Evolutionary conservation across 371 early-diverging fungal species (phyloP).

Genomic region (Mucor sp.): DNA sequence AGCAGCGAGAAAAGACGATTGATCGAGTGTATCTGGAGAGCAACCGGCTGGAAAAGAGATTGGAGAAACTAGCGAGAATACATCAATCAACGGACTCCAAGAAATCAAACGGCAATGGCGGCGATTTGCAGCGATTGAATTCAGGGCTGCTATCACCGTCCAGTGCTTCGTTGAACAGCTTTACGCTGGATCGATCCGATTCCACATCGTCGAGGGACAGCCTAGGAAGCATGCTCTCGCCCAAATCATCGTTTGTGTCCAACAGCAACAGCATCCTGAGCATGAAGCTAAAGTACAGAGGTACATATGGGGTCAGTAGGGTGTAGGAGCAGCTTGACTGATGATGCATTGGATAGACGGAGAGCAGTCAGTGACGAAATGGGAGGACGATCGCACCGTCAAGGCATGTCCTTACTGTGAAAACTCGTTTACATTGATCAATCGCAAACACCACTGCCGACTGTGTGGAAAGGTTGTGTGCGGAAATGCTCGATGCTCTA

Average conservation of each 20-base stretch:
- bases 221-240: slow-evolving; percentile 35
- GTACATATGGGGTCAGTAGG: slow-evolving; percentile 10
- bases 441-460: slow-evolving; percentile 82
- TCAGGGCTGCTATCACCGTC: slow-evolving; percentile 12
- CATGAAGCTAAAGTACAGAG: slow-evolving; percentile 52
- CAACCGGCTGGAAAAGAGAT: slow-evolving; percentile 84
- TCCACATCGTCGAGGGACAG: slow-evolving; percentile 47
- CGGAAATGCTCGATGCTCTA: slow-evolving; percentile 61
- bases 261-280: slow-evolving; percentile 46
- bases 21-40: slow-evolving; percentile 76
- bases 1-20: slow-evolving; percentile 58
- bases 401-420: slow-evolving; percentile 57
- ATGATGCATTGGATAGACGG: slow-evolving; percentile 35
- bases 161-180: slow-evolving; percentile 22
- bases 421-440: slow-evolving; percentile 46
- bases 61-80: slow-evolving; percentile 66
- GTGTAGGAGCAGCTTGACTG: not conserved
- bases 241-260: slow-evolving; percentile 38
- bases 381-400: slow-evolving; percentile 65
- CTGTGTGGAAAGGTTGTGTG: slow-evolving; percentile 79
- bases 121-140: not conserved
- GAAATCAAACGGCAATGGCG: not conserved
- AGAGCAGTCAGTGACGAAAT: slow-evolving; percentile 65
- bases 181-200: slow-evolving; percentile 31
- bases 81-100: slow-evolving; percentile 36